Conservation (phyloP, 805 yeast species). For the Sugiyamaella floridensis region DNA sequence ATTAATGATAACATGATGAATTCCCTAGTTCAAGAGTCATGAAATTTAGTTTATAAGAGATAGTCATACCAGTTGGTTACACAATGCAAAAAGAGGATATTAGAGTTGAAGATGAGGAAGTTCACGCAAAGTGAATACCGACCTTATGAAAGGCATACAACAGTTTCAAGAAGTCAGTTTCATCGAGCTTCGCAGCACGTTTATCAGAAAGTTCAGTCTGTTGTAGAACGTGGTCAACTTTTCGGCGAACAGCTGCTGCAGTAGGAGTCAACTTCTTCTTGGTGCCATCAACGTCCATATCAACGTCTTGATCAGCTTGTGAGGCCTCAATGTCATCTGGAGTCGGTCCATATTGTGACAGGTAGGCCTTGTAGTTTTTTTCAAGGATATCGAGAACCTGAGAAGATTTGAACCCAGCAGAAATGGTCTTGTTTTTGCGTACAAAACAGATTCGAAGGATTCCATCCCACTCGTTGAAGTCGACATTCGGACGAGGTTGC, state of each 20-base stretch:
- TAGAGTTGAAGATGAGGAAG: neutral
- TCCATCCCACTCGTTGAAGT: slow-evolving; percentile 96
- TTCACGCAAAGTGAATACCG: slow-evolving; percentile 87
- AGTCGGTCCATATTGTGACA: slow-evolving; percentile 47
- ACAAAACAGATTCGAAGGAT: slow-evolving; percentile 83
- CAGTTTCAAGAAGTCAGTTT: slow-evolving; percentile 77
- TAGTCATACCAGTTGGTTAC: neutral
- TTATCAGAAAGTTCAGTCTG: slow-evolving; percentile 78
- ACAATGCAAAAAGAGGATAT: neutral
- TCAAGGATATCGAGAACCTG: slow-evolving; percentile 77
- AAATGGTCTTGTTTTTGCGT: slow-evolving; percentile 84
- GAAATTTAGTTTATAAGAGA: neutral
- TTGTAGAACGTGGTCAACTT: slow-evolving; percentile 63
- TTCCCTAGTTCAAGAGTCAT: neutral
- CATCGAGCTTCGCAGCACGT: slow-evolving; percentile 92
- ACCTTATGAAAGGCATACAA: slow-evolving; percentile 93
- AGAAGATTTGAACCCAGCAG: slow-evolving; percentile 83
- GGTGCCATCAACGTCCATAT: slow-evolving; percentile 27
- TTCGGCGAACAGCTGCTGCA: slow-evolving; percentile 49
- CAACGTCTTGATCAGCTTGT: slow-evolving; percentile 29
- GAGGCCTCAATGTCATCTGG: slow-evolving; percentile 33
- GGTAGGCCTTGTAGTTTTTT: slow-evolving; percentile 75
- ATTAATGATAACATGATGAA: neutral
- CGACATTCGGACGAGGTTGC: slow-evolving; percentile 87
- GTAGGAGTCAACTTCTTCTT: slow-evolving; percentile 5